Percentiles rank a stretch among this genome's conserved stretches.
phyloP scores from a whole-genome alignment of 2,329 filamentous ascomycete species.

The Scedosporium minutisporum region DNA sequence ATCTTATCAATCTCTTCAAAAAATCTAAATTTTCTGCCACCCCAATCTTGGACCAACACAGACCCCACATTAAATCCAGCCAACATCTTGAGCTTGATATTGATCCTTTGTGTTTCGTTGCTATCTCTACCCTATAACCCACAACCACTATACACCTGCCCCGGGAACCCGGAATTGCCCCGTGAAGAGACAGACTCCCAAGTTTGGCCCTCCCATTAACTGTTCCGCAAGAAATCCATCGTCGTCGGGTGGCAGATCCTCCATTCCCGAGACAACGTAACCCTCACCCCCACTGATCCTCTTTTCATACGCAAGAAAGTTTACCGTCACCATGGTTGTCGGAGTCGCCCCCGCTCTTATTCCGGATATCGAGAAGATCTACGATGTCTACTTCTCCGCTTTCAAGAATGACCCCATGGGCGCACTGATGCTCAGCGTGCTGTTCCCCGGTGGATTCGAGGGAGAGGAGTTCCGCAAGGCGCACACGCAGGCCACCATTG shows the following conservation, averaged over 20 bases:
- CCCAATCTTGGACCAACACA: background rate
- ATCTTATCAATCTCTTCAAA: background rate
- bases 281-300: background rate
- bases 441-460: slow-evolving; percentile 27
- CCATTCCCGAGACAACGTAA: background rate
- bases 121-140: background rate
- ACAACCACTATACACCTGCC: background rate
- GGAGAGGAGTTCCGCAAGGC: slow-evolving; percentile 28
- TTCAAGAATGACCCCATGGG: slow-evolving; percentile 29
- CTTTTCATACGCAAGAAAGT: background rate
- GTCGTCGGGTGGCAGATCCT: background rate
- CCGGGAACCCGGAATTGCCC: background rate
- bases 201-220: background rate
- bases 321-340: slow-evolving; percentile 22
- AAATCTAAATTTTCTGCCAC: background rate
- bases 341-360: slow-evolving; percentile 34
- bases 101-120: background rate
- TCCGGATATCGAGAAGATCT: slow-evolving; percentile 34
- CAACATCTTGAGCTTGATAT: background rate
- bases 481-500: slow-evolving; percentile 30
- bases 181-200: background rate
- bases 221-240: background rate
- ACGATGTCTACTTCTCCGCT: slow-evolving; percentile 36
- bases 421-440: slow-evolving; percentile 28
- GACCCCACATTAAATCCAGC: background rate